Evolutionary conservation across 495 filamentous ascomycete species (phyloP), one percentile per base, ranked within the genome.

Genomic region (Umbilicaria muhlenbergii): DNA sequence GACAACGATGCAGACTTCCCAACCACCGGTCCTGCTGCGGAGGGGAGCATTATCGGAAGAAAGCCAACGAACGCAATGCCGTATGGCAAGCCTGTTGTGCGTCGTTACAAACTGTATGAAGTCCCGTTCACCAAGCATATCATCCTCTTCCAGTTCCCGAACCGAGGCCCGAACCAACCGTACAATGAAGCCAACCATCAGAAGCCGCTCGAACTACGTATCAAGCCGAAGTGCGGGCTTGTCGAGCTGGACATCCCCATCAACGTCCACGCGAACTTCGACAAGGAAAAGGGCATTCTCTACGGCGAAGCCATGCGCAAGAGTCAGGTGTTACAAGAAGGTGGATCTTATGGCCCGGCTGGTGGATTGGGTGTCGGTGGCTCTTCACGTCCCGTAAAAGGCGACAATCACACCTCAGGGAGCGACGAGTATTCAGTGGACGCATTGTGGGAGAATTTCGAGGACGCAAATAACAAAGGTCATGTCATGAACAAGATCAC

Each of bases 211-310:
- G 65, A 67, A 10, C 54, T 86, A 32, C 75, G 81, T 28, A 65
- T 83, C 50, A 89, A 89, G 58, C 70, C 73, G 0, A 59, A 69
- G 28, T 68, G 76, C 1, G 82, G 81, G 1, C 65, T 83, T 41
- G 62, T 87, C n/a, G 83, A 89, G 53, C 55, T 86, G 5, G 83
- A 89, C 41, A 67, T 85, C 8, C 77, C 80, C 1, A 64, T 87
- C 39, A 70, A 77, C 57, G 72, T 73, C 15, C 60, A 65, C 13
- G 47, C 54, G 4, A 74, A 76, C 47, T 89, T 81, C 56, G 75
- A 87, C 57, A 63, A 70, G 41, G 67, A 60, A 41, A 78, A 78
- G 52, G 83, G 75, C 8, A 45, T 78, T 15, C 62, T 64, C 42
- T 89, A 78, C 61, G 83, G 78, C 2, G 72, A 82, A 39, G 75